Base-by-base conservation (phyloP, 1,284 basidiomycete genomes). In the Trichosporon ovoides region DNA sequence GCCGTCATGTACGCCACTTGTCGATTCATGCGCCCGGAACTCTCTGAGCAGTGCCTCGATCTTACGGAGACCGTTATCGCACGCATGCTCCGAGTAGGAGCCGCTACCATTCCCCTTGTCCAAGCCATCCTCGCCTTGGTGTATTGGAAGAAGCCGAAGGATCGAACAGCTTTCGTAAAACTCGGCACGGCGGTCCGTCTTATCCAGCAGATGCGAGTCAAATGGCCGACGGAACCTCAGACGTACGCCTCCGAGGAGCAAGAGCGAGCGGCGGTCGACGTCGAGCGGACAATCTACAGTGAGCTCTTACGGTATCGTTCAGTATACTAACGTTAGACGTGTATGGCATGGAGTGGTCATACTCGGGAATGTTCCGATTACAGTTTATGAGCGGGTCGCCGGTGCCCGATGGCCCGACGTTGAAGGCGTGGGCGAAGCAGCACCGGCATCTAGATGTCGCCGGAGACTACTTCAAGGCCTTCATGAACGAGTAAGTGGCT, bases 171-270 rank as follows among this genome's bases (percentile, higher is more conserved):
- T 2, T 68, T 60, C 51, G 43, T 52, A n/a, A 66, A 67, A 13
- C 36, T 66, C 10, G 69, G 66, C 13, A 61, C 62, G 28, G 67
- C 65, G 0, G 58, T 66, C 7, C 62, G 69, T 1, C 54, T 61
- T 14, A 64, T 66, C 1, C 59, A 53, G 16, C 66, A 69, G 57
- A 58, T 69, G 28, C 24, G 59, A 0, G 34, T 60, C 24, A 12
- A 43, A 38, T 60, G 55, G 59, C 43, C 43, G 13, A 48, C 24
- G 22, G 43, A 31, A 22, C 43, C 43, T 7, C 43, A 24, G 16
- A 7, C 43, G 43, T 48, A 28, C 10, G 13, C 43, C 6, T 51
- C 49, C 5, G 49, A 51, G 10, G 49, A 51, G 16, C 13, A 51
- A 33, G 49, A 51, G 20, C 34, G 49, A 3, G 49, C 49, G 13